Percentiles rank a stretch among this genome's conserved stretches.
Conservation (phyloP, 2,329 filamentous ascomycete genomes). For the Aspergillus eucalypticola region DNA sequence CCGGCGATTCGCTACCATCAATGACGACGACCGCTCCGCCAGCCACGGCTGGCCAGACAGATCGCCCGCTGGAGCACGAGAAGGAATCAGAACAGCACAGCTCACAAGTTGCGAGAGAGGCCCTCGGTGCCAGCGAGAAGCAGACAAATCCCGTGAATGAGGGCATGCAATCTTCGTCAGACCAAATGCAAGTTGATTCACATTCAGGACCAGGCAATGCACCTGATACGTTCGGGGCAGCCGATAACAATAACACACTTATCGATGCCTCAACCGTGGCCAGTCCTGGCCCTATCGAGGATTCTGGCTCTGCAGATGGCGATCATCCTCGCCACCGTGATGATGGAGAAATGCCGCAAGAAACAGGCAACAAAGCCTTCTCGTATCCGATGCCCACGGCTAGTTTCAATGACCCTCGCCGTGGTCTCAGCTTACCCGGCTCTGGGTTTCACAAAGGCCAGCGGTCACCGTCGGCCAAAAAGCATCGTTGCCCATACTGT, state of each 20-base stretch:
- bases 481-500: slow-evolving; percentile 96
- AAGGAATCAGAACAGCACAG: slow-evolving; percentile 37
- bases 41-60: slow-evolving; percentile 51
- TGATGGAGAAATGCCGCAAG: slow-evolving; percentile 41
- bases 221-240: slow-evolving; percentile 49
- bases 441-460: slow-evolving; percentile 59
- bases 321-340: slow-evolving; percentile 42
- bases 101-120: slow-evolving; percentile 45
- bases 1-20: slow-evolving; percentile 36
- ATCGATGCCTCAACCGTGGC: slow-evolving; percentile 52
- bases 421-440: slow-evolving; percentile 61
- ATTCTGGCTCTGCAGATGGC: slow-evolving; percentile 44
- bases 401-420: slow-evolving; percentile 52
- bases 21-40: slow-evolving; percentile 57
- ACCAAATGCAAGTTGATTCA: slow-evolving; percentile 48
- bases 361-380: slow-evolving; percentile 56
- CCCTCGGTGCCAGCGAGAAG: slow-evolving; percentile 41
- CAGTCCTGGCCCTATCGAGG: slow-evolving; percentile 50
- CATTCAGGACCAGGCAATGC: slow-evolving; percentile 57
- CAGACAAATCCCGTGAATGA: slow-evolving; percentile 46
- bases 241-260: slow-evolving; percentile 54
- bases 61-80: slow-evolving; percentile 34
- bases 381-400: slow-evolving; percentile 64
- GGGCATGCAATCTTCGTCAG: slow-evolving; percentile 51
- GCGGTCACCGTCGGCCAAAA: slow-evolving; percentile 75